Evolutionary conservation across 1,139 yeast species (phyloP).

Genomic region (Meyerozyma smithsonii): DNA sequence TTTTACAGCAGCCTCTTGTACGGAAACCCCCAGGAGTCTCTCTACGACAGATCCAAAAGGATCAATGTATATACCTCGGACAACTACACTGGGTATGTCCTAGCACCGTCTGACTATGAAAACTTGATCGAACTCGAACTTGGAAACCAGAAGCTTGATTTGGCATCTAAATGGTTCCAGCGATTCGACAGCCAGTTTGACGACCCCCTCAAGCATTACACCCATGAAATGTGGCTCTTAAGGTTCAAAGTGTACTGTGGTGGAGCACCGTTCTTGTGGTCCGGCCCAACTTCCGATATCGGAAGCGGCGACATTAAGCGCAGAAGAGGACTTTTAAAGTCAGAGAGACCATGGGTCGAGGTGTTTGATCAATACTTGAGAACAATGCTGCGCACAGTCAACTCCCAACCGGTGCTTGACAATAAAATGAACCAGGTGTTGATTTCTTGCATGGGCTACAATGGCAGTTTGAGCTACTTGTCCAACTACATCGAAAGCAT

Average conservation of each 20-base stretch:
- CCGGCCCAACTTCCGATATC: conserved; percentile 18
- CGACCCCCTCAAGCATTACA: conserved; percentile 18
- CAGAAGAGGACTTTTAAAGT: conserved; percentile 15
- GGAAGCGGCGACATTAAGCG: conserved; percentile 17
- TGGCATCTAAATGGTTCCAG: conserved; percentile 38
- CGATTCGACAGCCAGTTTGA: conserved; percentile 24
- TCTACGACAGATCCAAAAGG: conserved; percentile 20
- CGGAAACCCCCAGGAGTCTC: conserved; percentile 14
- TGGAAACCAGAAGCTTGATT: conserved; percentile 31
- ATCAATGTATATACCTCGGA: conserved; percentile 16
- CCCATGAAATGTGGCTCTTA: conserved; percentile 31
- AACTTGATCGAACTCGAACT: conserved; percentile 34
- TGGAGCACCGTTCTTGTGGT: conserved; percentile 33
- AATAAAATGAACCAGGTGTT: conserved; percentile 21
- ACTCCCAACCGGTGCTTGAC: conserved; percentile 16
- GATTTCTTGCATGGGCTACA: conserved; percentile 31
- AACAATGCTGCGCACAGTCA: conserved; percentile 9
- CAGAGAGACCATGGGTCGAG: conserved; percentile 17
- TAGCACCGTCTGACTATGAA: conserved; percentile 32
- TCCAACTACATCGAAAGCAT: conserved; percentile 22
- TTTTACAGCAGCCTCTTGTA: conserved; percentile 27
- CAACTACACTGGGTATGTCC: conserved; percentile 17
- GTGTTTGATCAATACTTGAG: conserved; percentile 18
- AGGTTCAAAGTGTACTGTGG: conserved; percentile 31
- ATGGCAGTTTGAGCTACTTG: conserved; percentile 22